Conservation (phyloP, 352 stramenopile species). For the Pythium sp. region DNA sequence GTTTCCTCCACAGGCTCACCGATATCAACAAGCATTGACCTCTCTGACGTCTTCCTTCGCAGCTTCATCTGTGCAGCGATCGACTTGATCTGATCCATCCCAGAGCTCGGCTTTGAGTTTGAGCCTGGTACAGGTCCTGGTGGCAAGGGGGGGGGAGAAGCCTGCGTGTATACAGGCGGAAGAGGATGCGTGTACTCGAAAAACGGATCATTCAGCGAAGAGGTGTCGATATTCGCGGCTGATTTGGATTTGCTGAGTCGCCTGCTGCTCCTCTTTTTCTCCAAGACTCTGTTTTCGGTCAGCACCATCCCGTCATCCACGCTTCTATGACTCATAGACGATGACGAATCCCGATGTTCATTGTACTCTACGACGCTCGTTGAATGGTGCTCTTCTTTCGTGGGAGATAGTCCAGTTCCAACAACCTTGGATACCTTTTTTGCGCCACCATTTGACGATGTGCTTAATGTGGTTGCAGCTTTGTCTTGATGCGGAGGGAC, state of each 20-base stretch:
- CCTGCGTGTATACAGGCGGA: neutral
- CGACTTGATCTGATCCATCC: conserved; percentile 70
- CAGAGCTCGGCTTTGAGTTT: neutral
- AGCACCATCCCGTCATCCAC: conserved; percentile 11
- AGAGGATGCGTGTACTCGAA: conserved; percentile 2
- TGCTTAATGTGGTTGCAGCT: neutral
- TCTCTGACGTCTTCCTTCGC: conserved; percentile 29
- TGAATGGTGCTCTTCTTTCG: neutral
- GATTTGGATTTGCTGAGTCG: conserved; percentile 50
- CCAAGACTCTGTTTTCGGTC: conserved; percentile 7
- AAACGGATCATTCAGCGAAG: conserved; percentile 15
- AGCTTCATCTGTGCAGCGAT: conserved; percentile 79
- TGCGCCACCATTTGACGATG: conserved; percentile 1
- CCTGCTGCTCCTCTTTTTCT: conserved; percentile 28
- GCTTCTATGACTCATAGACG: conserved; percentile 6
- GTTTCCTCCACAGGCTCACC: conserved; percentile 1
- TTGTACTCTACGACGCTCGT: neutral
- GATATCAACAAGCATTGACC: neutral
- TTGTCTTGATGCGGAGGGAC: conserved; percentile 1
- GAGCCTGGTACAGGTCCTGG: neutral
- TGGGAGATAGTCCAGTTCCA: neutral
- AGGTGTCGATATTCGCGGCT: conserved; percentile 63
- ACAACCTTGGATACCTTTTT: neutral
- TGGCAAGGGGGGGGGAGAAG: conserved; percentile 1
- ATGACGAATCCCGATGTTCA: neutral